phyloP scores from a whole-genome alignment of 129 eudicot genomes.

The Dittrichia graveolens region DNA sequence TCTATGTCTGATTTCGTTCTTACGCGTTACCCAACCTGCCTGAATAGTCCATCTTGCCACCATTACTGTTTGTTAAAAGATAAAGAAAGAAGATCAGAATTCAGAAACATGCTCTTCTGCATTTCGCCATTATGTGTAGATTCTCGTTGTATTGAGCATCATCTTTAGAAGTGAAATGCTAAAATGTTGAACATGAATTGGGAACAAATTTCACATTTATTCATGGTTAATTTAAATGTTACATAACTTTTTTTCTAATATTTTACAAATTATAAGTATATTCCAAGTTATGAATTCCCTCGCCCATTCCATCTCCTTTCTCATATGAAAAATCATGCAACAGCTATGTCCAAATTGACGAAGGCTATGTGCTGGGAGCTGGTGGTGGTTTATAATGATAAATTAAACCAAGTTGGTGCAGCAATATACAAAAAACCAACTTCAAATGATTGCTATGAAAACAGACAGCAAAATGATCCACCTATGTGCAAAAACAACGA shows the following conservation, averaged over 20 bases:
- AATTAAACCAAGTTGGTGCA: constrained; percentile 42
- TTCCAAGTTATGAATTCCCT: background rate
- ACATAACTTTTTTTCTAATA: background rate
- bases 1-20: too few species aligned
- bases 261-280: background rate
- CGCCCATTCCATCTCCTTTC: background rate
- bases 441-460: constrained; percentile 34
- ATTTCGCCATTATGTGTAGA: background rate
- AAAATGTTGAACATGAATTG: too few species aligned
- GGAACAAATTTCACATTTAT: background rate
- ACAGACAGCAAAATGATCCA: constrained; percentile 29
- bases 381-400: constrained; percentile 39
- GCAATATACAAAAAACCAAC: constrained; percentile 42
- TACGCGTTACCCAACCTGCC: too few species aligned
- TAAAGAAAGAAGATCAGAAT: too few species aligned
- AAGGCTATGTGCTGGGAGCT: constrained; percentile 63
- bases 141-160: background rate
- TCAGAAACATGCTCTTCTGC: background rate
- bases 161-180: too few species aligned
- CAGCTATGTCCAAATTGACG: constrained; percentile 57
- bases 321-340: constrained; percentile 26
- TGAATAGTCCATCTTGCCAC: too few species aligned
- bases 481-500: constrained; percentile 31
- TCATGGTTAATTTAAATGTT: background rate
- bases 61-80: too few species aligned